Conservation (phyloP, 331 rosid species). For the Spiraea crenata region DNA sequence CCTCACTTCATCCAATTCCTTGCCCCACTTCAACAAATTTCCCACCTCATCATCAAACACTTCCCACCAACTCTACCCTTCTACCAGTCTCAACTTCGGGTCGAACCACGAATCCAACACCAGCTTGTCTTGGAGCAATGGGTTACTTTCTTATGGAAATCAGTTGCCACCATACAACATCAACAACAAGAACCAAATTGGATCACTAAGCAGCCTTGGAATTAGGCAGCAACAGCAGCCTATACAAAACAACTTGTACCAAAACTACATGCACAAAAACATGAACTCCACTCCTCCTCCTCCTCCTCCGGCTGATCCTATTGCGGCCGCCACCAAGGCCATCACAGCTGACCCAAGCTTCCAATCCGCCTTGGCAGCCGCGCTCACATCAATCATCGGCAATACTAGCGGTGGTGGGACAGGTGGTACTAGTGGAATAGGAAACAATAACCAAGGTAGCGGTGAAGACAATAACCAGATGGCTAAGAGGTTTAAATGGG, state of each 20-base stretch:
- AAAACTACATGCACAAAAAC: conserved; percentile 44
- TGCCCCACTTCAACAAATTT: conserved; percentile 41
- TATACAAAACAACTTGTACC: conserved; percentile 36
- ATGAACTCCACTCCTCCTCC: conserved; percentile 1
- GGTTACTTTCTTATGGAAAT: conserved; percentile 36
- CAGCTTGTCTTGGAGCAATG: conserved; percentile 52
- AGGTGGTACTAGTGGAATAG: conserved; percentile 23
- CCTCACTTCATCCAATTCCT: conserved; percentile 64
- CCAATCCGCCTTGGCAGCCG: conserved; percentile 82
- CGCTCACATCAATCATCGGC: conserved; percentile 67
- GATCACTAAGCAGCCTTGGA: conserved; percentile 38
- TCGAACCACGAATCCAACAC: conserved; percentile 43
- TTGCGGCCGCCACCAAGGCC: conserved; percentile 90
- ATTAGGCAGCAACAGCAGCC: conserved; percentile 26
- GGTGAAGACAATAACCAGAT: conserved; percentile 28
- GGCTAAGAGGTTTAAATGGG: conserved; percentile 41
- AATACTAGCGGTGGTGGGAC: conserved; percentile 8
- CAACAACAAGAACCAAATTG: conserved; percentile 36
- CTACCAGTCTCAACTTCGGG: conserved; percentile 60
- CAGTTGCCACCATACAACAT: conserved; percentile 29
- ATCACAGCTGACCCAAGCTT: conserved; percentile 80
- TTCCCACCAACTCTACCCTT: conserved; percentile 32
- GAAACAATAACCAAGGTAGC: conserved; percentile 1
- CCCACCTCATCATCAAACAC: conserved; percentile 18
- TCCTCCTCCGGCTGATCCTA: conserved; percentile 33